Conservation (phyloP, 2,329 filamentous ascomycete species). For the Pyrenochaeta sp. region DNA sequence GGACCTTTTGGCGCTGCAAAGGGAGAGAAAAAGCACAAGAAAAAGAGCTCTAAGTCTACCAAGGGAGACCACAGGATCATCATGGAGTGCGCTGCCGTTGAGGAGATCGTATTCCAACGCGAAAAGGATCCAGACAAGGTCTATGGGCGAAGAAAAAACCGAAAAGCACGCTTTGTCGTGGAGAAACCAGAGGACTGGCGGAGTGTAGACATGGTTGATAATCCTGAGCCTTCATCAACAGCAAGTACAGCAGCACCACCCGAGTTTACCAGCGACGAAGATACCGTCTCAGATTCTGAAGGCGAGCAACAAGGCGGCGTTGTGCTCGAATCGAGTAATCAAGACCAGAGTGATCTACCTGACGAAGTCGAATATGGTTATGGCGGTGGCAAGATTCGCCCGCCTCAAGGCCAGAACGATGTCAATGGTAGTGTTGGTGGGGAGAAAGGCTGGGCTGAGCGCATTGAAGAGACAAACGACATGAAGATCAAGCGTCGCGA, state of each 20-base stretch:
- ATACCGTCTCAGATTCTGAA: conserved; percentile 24
- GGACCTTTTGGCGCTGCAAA: conserved; percentile 11
- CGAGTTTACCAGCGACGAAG: conserved; percentile 17
- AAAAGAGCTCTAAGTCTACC: conserved; percentile 31
- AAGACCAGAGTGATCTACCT: conserved; percentile 4
- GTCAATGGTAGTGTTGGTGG: conserved; percentile 66
- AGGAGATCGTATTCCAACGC: conserved; percentile 60
- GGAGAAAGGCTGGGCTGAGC: conserved; percentile 64
- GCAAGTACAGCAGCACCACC: not conserved
- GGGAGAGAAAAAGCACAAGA: conserved; percentile 29
- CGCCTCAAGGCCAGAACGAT: conserved; percentile 56
- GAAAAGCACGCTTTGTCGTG: conserved; percentile 51
- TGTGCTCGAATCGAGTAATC: conserved; percentile 11
- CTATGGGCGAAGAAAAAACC: conserved; percentile 57
- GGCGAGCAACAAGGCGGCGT: conserved; percentile 26
- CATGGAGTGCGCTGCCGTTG: conserved; percentile 60
- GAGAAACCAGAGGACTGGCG: conserved; percentile 52
- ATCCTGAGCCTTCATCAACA: conserved; percentile 13
- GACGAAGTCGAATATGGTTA: conserved; percentile 34
- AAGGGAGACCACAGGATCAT: conserved; percentile 64
- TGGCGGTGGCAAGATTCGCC: conserved; percentile 46
- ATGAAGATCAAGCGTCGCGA: conserved; percentile 60
- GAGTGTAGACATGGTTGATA: conserved; percentile 56
- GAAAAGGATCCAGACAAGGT: conserved; percentile 56
- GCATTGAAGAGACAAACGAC: conserved; percentile 61